Evolutionary conservation across 192 early-diverging fungal species (phyloP), one percentile per base, ranked within the genome.

Genomic region (Coemansia sp.): DNA sequence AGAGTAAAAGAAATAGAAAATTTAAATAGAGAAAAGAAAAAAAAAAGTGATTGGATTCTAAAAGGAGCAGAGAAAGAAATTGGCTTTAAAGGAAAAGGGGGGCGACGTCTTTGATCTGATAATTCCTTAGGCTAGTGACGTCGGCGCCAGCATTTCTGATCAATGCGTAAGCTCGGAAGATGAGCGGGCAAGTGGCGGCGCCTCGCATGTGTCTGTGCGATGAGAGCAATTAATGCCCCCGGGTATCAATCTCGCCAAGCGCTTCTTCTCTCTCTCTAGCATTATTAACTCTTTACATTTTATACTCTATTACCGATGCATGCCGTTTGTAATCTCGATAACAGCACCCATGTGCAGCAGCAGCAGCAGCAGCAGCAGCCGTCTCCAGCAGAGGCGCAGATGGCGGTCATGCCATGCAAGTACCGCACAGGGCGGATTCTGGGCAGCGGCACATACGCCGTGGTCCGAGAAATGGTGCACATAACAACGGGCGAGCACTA

Each of bases 401-500:
- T 45, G 17, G 39, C n/a, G 14, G 38, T 58, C 1, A 58, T 67
- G 31, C 76, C 79, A 4, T 85, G 84, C 74, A 78, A 78, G 45
- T 85, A 85, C 69, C 71, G 70, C 39, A 53, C 65, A 5, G 78
- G 79, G 3, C 65, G 65, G 3, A 36, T 70, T 4, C 67, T 86
- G 0, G 80, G 80, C 14, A 39, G 62, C 27, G 85, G 85, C n/a
- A 76, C 75, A 11, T 86, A 79, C 63, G 66, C 77, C 1, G 66
- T 73, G 17, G 85, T 86, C 45, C 79, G 80, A 25, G 85, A 86
- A 58, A 76, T 77, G 64, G 51, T 69, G 58, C 85, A 83, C 25
- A 88, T 91, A 68, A 80, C 87, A 14, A 92, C 91, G 1, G 88
- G 87, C 14, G 72, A 91, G 66, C 80, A 69, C 21, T 94, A 87